phyloP scores from a whole-genome alignment of 805 yeast species.

The Saccharomycopsis sp. region DNA sequence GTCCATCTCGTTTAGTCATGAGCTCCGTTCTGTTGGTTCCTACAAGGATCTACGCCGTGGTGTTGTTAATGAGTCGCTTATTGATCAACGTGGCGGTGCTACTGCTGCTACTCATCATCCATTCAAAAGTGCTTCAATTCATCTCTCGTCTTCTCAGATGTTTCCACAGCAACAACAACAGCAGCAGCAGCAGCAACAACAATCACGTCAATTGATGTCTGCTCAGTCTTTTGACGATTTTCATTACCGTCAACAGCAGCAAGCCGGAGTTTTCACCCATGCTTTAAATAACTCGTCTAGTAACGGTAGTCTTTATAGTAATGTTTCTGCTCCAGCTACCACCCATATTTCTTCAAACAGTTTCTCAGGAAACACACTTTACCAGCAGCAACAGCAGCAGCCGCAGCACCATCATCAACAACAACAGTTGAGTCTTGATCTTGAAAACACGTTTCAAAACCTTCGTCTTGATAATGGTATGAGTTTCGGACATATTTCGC shows the following conservation, averaged over 20 bases:
- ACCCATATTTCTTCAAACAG: constrained; percentile 5
- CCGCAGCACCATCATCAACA: not conserved
- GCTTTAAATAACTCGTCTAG: constrained; percentile 29
- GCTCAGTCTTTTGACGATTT: not conserved
- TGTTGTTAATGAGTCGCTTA: constrained; percentile 8
- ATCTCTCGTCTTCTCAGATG: not conserved
- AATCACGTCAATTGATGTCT: constrained; percentile 23
- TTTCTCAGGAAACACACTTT: not conserved
- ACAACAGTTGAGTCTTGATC: not conserved
- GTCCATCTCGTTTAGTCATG: not conserved
- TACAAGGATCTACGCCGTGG: constrained; percentile 17
- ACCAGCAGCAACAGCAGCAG: not conserved
- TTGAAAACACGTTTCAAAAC: not conserved
- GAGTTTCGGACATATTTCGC: not conserved
- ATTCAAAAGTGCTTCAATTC: constrained; percentile 13
- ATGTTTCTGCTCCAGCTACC: constrained; percentile 20
- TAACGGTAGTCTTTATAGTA: not conserved
- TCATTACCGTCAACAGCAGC: constrained; percentile 22
- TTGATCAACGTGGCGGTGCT: constrained; percentile 5
- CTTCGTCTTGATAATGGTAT: not conserved
- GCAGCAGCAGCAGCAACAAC: constrained; percentile 24
- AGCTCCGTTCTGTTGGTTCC: constrained; percentile 11
- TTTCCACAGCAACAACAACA: constrained; percentile 9
- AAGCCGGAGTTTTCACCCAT: constrained; percentile 30
- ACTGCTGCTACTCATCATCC: constrained; percentile 5